Evolutionary conservation across 129 eudicot species (phyloP).

Genomic region (Oenanthe sinensis): DNA sequence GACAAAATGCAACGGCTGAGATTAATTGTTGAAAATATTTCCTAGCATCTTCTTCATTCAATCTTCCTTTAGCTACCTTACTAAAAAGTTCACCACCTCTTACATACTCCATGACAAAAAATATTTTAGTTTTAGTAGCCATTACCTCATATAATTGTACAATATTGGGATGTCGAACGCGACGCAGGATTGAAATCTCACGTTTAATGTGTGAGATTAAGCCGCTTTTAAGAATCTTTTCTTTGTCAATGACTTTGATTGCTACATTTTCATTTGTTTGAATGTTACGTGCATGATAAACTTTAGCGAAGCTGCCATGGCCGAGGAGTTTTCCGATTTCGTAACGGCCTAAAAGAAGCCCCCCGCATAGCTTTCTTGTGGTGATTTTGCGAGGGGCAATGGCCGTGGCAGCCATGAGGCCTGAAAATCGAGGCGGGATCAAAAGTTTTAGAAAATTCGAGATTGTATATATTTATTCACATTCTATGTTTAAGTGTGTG

Average conservation of each 20-base stretch:
- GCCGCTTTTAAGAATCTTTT: neutral
- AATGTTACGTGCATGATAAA: conserved; percentile 1
- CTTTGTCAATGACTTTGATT: neutral
- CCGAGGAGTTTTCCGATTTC: conserved; percentile 5
- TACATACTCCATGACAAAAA: neutral
- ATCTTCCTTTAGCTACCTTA: conserved; percentile 1
- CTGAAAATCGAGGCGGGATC: neutral
- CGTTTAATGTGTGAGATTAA: neutral
- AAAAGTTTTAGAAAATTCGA: neutral
- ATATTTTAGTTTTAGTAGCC: neutral
- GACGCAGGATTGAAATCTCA: neutral
- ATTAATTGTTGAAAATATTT: conserved; percentile 1
- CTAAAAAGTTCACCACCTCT: neutral
- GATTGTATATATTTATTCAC: neutral
- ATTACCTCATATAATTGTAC: neutral
- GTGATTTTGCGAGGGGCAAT: neutral
- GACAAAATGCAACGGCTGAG: neutral
- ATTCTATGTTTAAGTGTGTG: neutral
- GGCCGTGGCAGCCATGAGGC: conserved; percentile 7
- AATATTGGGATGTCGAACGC: neutral
- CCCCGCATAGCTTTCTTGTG: neutral
- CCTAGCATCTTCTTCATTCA: neutral
- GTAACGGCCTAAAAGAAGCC: conserved; percentile 4
- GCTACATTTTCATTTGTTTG: neutral
- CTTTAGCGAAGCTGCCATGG: neutral